Conservation (phyloP, 257 asterid genomes). For the Solanum sparsipilum region DNA sequence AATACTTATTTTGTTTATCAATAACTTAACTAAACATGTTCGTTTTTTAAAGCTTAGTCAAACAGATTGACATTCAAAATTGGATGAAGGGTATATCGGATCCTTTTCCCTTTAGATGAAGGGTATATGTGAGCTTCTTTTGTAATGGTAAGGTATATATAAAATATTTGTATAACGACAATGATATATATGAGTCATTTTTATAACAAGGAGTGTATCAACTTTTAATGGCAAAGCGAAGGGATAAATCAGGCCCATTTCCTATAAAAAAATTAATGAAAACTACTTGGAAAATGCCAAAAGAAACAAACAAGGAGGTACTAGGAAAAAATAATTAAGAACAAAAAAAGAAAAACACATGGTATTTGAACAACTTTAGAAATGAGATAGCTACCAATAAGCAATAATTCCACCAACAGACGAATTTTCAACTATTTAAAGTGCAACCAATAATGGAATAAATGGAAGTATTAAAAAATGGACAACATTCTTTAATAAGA, state of each 20-base stretch:
- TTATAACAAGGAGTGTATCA: too few species aligned
- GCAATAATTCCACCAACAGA: background rate
- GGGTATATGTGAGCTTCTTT: too few species aligned
- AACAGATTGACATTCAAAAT: too few species aligned
- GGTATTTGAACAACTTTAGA: background rate
- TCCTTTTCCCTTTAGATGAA: too few species aligned
- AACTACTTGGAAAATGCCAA: background rate
- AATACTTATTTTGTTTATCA: too few species aligned
- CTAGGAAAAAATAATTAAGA: too few species aligned
- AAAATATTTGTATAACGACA: too few species aligned
- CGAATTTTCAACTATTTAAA: background rate
- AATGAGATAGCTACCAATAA: background rate
- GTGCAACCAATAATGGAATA: background rate
- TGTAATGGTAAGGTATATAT: rapidly evolving
- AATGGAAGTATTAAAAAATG: background rate
- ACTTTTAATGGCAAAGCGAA: too few species aligned
- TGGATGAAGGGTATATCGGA: too few species aligned
- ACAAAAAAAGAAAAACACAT: background rate
- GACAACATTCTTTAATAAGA: background rate
- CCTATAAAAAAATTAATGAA: background rate
- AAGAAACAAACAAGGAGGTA: background rate
- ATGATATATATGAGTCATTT: too few species aligned
- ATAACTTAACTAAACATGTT: background rate
- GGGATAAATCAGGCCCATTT: rapidly evolving
- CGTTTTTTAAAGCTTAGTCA: too few species aligned